These are phyloP conservation scores for Trametes pubescens DNA, from an alignment of 1,284 basidiomycete species.

Conservation along the genomic window DNA sequence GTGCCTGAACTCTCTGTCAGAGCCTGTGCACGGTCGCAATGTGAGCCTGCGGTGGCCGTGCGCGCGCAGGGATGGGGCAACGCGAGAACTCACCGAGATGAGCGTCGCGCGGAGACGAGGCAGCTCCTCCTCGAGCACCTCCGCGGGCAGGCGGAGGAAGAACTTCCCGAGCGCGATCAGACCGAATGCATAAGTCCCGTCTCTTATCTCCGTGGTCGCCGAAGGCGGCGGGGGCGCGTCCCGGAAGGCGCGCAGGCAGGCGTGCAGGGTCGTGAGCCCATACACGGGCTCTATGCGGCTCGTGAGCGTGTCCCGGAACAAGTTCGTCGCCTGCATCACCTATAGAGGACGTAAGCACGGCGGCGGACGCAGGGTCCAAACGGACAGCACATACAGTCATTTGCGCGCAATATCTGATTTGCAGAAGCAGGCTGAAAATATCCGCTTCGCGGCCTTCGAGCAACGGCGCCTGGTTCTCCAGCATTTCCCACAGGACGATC, in stretches of 20 bases:
- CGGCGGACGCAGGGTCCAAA: conserved; percentile 23
- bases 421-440: conserved; percentile 68
- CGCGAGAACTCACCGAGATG: conserved; percentile 61
- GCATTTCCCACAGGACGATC: conserved; percentile 79
- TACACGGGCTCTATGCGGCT: conserved; percentile 81
- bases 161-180: conserved; percentile 84
- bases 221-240: conserved; percentile 53
- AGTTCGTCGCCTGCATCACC: conserved; percentile 83
- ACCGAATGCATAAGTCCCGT: conserved; percentile 79
- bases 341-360: conserved; percentile 42
- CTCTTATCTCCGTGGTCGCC: conserved; percentile 59
- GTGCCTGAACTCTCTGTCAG: conserved; percentile 64
- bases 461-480: conserved; percentile 70
- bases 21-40: conserved; percentile 51
- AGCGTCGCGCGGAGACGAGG: conserved; percentile 76
- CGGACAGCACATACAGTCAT: conserved; percentile 59
- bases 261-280: conserved; percentile 82
- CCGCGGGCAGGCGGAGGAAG: conserved; percentile 76
- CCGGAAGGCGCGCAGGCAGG: conserved; percentile 69
- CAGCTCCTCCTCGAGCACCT: conserved; percentile 86
- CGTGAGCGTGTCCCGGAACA: conserved; percentile 77
- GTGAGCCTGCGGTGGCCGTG: conserved; percentile 16
- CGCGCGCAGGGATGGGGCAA: not conserved
- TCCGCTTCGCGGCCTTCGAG: conserved; percentile 79
- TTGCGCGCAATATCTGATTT: conserved; percentile 72